phyloP scores from a whole-genome alignment of 257 asterid species.

The Salvia miltiorrhiza region DNA sequence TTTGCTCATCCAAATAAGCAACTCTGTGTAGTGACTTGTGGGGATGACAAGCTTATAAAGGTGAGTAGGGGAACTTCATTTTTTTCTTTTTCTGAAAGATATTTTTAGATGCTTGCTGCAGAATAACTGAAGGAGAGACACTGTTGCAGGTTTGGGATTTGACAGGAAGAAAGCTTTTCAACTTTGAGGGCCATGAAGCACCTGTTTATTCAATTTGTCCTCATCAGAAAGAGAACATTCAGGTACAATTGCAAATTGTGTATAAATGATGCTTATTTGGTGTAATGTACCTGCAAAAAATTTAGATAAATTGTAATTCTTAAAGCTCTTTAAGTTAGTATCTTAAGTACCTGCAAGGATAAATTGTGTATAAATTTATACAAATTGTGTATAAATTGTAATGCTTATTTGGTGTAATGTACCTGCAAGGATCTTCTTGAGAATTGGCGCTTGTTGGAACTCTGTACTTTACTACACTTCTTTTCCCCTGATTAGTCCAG shows the following conservation, averaged over 20 bases:
- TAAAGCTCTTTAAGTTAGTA: neutral
- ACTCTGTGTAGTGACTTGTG: conserved; percentile 87
- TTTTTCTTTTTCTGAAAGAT: conserved; percentile 6
- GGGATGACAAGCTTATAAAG: conserved; percentile 93
- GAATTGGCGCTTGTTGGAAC: neutral
- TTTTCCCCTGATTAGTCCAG: neutral
- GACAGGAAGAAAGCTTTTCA: conserved; percentile 76
- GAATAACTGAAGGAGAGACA: conserved; percentile 30
- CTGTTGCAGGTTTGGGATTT: conserved; percentile 95
- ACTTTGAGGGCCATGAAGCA: conserved; percentile 97
- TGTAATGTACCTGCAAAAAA: neutral
- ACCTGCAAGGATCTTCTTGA: conserved; percentile 3
- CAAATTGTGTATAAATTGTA: too few relatives aligned
- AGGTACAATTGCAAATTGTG: conserved; percentile 42
- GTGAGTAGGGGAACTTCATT: conserved; percentile 34
- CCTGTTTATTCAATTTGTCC: conserved; percentile 97
- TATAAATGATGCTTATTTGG: neutral
- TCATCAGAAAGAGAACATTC: conserved; percentile 94
- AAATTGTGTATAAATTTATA: too few relatives aligned
- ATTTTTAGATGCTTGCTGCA: conserved; percentile 3
- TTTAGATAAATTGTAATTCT: neutral
- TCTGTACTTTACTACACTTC: neutral
- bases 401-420: too few relatives aligned
- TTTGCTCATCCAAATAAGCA: conserved; percentile 96
- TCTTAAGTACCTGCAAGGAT: too few relatives aligned